A percentile compares a stretch with the other conserved stretches of the same genome.
Conservation (phyloP, 768 basidiomycete species). For the Phanerodontia chrysosporium region DNA sequence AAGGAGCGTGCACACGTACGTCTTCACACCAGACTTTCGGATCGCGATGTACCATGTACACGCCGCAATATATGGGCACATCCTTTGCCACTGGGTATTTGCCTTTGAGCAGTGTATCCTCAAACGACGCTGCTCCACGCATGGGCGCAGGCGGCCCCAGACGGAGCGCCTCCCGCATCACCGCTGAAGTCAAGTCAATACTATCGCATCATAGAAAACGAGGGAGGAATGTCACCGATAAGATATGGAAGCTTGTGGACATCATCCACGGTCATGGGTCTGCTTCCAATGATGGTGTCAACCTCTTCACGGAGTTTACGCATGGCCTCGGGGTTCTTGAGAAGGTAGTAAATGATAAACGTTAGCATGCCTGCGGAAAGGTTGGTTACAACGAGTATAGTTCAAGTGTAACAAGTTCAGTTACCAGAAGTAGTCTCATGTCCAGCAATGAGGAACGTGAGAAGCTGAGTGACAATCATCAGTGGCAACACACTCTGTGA, state of each 20-base stretch:
- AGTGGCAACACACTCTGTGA: no score
- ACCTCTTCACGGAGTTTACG: slow-evolving; percentile 43
- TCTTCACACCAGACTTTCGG: slow-evolving; percentile 45
- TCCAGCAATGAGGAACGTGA: slow-evolving; percentile 49
- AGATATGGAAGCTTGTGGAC: slow-evolving; percentile 41
- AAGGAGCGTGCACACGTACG: slow-evolving; percentile 25
- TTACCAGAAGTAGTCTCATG: slow-evolving; percentile 36
- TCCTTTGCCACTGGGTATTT: slow-evolving; percentile 37
- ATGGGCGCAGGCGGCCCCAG: slow-evolving; percentile 35
- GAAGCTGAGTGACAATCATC: slow-evolving; percentile 24
- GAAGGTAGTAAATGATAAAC: slow-evolving; percentile 42
- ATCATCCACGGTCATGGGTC: slow-evolving; percentile 35
- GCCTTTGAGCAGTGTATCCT: slow-evolving; percentile 36
- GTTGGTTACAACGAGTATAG: no score
- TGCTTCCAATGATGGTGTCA: slow-evolving; percentile 39
- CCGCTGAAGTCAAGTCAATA: slow-evolving; percentile 27
- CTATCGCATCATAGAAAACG: no score
- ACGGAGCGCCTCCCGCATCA: slow-evolving; percentile 34
- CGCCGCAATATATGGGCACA: slow-evolving; percentile 23
- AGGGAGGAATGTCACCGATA: slow-evolving; percentile 23
- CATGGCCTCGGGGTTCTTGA: slow-evolving; percentile 39
- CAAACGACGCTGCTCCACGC: slow-evolving; percentile 29
- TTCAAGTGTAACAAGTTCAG: background rate
- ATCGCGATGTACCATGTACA: slow-evolving; percentile 34
- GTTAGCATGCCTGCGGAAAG: slow-evolving; percentile 29